Conservation (phyloP, 345 rosid genomes). For the Draba incana region DNA sequence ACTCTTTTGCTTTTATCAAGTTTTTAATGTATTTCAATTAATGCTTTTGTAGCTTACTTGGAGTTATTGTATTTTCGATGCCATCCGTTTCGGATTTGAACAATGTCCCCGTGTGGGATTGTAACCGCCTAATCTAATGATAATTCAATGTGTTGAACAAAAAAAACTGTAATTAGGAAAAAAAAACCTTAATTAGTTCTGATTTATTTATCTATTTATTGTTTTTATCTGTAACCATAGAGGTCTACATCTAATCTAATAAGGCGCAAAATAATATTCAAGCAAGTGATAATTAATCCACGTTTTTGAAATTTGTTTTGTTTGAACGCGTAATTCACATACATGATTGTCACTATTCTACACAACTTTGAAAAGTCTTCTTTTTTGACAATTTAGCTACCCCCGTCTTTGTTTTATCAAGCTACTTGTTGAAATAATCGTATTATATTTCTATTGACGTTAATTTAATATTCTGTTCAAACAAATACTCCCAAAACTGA, state of each 20-base stretch:
- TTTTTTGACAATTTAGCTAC: slow-evolving; percentile 17
- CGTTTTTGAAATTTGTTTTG: slow-evolving; percentile 19
- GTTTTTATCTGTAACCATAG: neutral
- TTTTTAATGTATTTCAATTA: no score
- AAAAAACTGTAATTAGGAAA: no score
- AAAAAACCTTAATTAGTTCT: no score
- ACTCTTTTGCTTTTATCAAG: no score
- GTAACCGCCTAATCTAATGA: no score
- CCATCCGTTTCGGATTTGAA: no score
- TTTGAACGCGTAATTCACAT: slow-evolving; percentile 28
- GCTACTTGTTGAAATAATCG: slow-evolving; percentile 11
- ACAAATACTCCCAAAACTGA: neutral
- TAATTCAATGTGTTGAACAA: no score
- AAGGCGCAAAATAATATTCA: neutral
- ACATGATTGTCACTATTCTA: slow-evolving; percentile 3
- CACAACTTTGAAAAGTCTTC: slow-evolving; percentile 20
- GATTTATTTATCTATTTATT: neutral
- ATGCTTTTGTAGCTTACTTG: no score
- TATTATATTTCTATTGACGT: slow-evolving; percentile 29
- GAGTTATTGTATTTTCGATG: no score
- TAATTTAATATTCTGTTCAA: slow-evolving; percentile 23
- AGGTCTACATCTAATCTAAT: slow-evolving; percentile 8
- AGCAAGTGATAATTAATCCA: slow-evolving; percentile 12
- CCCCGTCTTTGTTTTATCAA: slow-evolving; percentile 28
- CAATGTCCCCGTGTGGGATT: no score